Evolutionary conservation across 1,284 basidiomycete genomes (phyloP), one percentile per base, ranked within the genome.

Genomic region (Irpex rosettiformis): DNA sequence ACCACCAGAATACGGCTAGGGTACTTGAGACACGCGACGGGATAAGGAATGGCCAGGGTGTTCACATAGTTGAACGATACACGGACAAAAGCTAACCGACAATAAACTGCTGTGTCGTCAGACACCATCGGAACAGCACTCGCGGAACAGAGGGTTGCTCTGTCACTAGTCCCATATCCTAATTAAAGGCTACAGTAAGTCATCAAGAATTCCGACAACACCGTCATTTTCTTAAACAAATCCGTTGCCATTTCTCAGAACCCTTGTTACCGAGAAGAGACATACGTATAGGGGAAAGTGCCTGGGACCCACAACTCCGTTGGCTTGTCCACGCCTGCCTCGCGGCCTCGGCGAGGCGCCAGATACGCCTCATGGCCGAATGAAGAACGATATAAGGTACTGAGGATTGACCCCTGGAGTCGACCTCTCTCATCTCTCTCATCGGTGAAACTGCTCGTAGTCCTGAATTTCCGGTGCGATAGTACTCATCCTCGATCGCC

Each of bases 291-390:
- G 48, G 48, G 16, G 48, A 11, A 25, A 3, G 21, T 51, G 48
- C 22, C 16, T 37, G 10, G 48, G 48, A 3, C 48, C 48, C 24
- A 51, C 48, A 27, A 51, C 48, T 51, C 1, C 27, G 24, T 28
- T 51, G 48, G 10, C 21, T 45, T 51, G 48, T 51, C 27, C 49
- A 18, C 47, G 13, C 30, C 55, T 25, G 22, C 55, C 55, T 56
- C 55, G 55, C 24, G 55, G 55, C 22, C 21, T 22, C 25, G 47
- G 55, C 55, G 55, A 56, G 30, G 55, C 55, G 55, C 55, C 45
- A 33, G 27, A 5, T 30, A 33, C 7, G 55, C 55, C 55, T 56
- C 55, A 30, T 29, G 55, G 55, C 45, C 28, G 47, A 29, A 13
- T 54, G 25, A 37, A 16, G 21, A n/a, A 11, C 27, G 22, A 4